Percentiles rank a stretch among this genome's conserved stretches.
These are phyloP conservation scores for Boletus reticuloceps DNA, from an alignment of 768 basidiomycete species.

Conservation along the genomic window DNA sequence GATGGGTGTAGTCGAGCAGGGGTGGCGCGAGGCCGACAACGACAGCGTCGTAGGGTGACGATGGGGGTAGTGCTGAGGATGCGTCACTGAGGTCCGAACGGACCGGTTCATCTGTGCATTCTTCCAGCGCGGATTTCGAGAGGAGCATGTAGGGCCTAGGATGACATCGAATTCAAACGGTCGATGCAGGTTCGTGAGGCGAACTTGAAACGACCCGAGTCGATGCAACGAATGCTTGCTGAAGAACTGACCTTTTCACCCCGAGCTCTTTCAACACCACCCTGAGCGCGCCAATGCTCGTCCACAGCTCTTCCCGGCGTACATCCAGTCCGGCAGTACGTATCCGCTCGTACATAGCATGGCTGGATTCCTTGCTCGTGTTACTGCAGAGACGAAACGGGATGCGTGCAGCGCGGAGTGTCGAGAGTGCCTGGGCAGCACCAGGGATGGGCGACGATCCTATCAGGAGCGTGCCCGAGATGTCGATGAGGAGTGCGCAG, in stretches of 20 bases:
- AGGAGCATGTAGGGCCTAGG: constrained; percentile 53
- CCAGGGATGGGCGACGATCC: constrained; percentile 46
- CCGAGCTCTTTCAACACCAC: constrained; percentile 39
- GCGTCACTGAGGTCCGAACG: background rate
- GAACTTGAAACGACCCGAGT: background rate
- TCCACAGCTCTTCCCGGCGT: constrained; percentile 50
- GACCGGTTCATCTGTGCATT: constrained; percentile 27
- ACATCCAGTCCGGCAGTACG: constrained; percentile 49
- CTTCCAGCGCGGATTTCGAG: constrained; percentile 46
- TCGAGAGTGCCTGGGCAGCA: constrained; percentile 34
- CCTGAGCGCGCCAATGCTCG: constrained; percentile 60
- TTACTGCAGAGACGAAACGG: constrained; percentile 65
- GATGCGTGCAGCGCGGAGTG: constrained; percentile 32
- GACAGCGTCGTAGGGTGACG: constrained; percentile 48
- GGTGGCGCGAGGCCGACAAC: constrained; percentile 61
- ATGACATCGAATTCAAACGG: too few relatives aligned
- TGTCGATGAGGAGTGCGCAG: constrained; percentile 57
- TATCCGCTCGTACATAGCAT: constrained; percentile 42
- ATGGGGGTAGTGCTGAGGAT: background rate
- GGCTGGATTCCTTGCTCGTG: constrained; percentile 61
- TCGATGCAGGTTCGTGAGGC: background rate
- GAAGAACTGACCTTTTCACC: constrained; percentile 38
- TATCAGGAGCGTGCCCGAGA: constrained; percentile 65
- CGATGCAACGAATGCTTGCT: background rate
- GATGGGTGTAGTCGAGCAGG: constrained; percentile 47